Base-by-base conservation (phyloP, 305 asterid species). In the Solanum chacoense region DNA sequence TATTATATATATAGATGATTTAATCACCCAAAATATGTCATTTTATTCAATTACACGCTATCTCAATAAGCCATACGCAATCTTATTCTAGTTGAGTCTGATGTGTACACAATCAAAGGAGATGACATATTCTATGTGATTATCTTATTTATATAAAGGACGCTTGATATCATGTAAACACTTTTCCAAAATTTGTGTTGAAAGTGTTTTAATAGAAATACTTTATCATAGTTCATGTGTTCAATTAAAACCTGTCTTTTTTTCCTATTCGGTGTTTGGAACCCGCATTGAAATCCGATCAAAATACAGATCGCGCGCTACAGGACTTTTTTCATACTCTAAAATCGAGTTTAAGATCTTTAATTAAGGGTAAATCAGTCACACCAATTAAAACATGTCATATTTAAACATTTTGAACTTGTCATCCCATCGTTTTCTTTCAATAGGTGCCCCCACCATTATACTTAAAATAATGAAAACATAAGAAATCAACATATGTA, bases 211-310 rank as follows among this genome's bases (percentile, higher is more conserved):
- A 24, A 67, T 67, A 67, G 9, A 1, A 71, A 6, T 28, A 71
- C 22, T 13, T 71, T 3, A 6, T 13, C 22, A 28, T 8, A 3
- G 5, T 59, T 59, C 26, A 59, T 2, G 5, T 7, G 26, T 20
- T 59, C 2, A 22, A 59, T 3, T 59, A 20, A 59, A 59, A 20
- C 11, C 0, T 20, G 2, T 0, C 11, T 20, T 59, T 59, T 3
- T 50, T 6, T 50, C 4, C 22, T 50, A 50, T 0, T 0, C 0
- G 3, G 0, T 59, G 0, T 59, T 20, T 1, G 1, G 0, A 59
- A 59, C 0, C 5, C 2, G 2, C 11, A 7, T 0, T 20, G 0
- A 0, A 55, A 1, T 0, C 3, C 26, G 2, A 59, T 3, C 3
- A 59, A 55, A 55, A 55, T 55, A 3, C 0, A 3, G 10, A 0